Evolutionary conservation across 2,329 filamentous ascomycete species (phyloP).

Genomic region (Corniculantispora saksenae): DNA sequence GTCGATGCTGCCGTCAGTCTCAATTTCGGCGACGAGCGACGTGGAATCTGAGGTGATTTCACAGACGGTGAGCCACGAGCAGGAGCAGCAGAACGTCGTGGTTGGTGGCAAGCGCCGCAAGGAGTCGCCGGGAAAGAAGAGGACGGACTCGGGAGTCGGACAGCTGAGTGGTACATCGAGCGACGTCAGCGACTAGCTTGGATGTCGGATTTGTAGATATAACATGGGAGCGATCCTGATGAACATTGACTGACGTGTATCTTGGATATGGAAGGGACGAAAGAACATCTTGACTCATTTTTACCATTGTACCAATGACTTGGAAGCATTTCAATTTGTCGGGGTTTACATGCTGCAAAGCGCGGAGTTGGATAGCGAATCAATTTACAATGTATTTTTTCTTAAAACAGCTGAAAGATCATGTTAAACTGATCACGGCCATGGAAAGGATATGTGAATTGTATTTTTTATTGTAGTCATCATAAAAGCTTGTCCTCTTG

Average conservation of each 20-base stretch:
- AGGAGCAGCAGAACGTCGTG: neutral
- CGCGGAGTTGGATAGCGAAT: slow-evolving; percentile 17
- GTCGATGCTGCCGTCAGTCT: slow-evolving; percentile 30
- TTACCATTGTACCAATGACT: neutral
- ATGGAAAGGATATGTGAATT: too few relatives aligned
- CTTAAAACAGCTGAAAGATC: too few relatives aligned
- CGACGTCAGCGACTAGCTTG: slow-evolving; percentile 21
- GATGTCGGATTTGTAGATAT: neutral
- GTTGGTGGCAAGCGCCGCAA: slow-evolving; percentile 17
- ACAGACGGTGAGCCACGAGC: slow-evolving; percentile 25
- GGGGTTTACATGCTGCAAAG: slow-evolving; percentile 10
- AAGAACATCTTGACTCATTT: neutral
- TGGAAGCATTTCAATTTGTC: slow-evolving; percentile 6
- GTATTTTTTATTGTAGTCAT: too few relatives aligned
- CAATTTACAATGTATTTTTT: neutral
- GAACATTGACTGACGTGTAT: neutral
- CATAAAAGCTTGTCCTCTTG: too few relatives aligned
- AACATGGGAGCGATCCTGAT: neutral
- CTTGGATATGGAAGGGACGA: neutral
- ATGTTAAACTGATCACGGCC: too few relatives aligned
- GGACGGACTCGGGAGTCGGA: slow-evolving; percentile 37
- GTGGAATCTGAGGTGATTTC: slow-evolving; percentile 24
- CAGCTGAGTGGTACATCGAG: slow-evolving; percentile 32
- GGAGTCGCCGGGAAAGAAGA: slow-evolving; percentile 30
- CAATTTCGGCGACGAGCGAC: slow-evolving; percentile 24